Evolutionary conservation across 2,329 filamentous ascomycete species (phyloP).

Genomic region (Talaromyces sp.): DNA sequence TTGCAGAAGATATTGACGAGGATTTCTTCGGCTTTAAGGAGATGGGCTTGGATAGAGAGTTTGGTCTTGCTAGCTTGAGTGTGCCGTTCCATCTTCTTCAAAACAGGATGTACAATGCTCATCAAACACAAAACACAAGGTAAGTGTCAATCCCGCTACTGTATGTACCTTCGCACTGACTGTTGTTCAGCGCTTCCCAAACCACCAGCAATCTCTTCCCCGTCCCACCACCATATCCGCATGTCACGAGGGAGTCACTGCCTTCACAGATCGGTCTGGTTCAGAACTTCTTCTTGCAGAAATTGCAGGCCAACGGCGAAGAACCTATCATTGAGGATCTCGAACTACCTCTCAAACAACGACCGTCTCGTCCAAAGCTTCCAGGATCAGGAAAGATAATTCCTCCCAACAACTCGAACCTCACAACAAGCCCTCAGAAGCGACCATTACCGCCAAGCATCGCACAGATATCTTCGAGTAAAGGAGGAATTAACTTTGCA

Average conservation of each 20-base stretch:
- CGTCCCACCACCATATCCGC: conserved; percentile 67
- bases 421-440: conserved; percentile 41
- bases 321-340: conserved; percentile 88
- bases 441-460: conserved; percentile 32
- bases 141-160: conserved; percentile 33
- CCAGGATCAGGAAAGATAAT: conserved; percentile 47
- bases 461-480: conserved; percentile 24
- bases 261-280: conserved; percentile 79
- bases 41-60: conserved; percentile 84
- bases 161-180: background rate
- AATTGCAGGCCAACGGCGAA: conserved; percentile 78
- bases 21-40: conserved; percentile 99
- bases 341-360: conserved; percentile 87
- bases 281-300: conserved; percentile 85
- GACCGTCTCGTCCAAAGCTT: conserved; percentile 47
- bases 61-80: conserved; percentile 80
- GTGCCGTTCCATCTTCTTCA: conserved; percentile 93
- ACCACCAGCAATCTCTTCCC: conserved; percentile 57
- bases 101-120: conserved; percentile 79
- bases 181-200: conserved; percentile 35
- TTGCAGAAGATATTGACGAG: conserved; percentile 94
- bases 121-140: conserved; percentile 69
- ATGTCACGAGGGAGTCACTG: conserved; percentile 75
- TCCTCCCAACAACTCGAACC: conserved; percentile 31
- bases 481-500: conserved; percentile 23